Evolutionary conservation across 176 grass and related monocot species (phyloP), one percentile per base, ranked within the genome.

Genomic region (Olyra latifolia): DNA sequence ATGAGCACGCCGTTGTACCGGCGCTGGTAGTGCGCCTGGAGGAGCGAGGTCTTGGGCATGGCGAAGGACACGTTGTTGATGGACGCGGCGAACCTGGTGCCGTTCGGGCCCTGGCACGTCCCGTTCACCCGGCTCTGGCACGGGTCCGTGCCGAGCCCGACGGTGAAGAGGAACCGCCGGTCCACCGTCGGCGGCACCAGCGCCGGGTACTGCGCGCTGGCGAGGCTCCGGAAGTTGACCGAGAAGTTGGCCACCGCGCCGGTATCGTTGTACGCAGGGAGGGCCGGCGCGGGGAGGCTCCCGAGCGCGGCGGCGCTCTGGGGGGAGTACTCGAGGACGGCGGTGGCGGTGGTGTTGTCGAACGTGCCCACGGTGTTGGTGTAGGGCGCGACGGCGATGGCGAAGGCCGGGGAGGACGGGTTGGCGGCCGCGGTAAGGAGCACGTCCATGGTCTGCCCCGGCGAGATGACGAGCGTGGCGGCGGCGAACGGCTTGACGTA

Each of bases 341-440:
- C 91, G 35, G 40, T 78, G 16, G 89, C 91, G 4, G 94, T 94
- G 62, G 91, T 84, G 85, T 97, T 97, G 89, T 97, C 94, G 83
- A 92, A 94, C 19, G 94, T 90, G 74, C 84, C 94, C 1, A 78
- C 13, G 0, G 79, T 86, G 57, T 84, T 87, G 54, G 67, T 86
- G 81, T 92, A 97, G 0, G 91, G 91, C 66, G 75, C 60, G 63
- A 79, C 80, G 63, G 79, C 78, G 61, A 97, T 92, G 79, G 87
- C 56, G 72, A 85, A 97, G 44, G 66, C 80, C 10, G 83, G 39
- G 23, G 71, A 16, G 3, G 76, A 22, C 0, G 84, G 80, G 8
- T 1, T 45, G 3, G 70, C 3, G 11, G 62, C 30, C 0, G 89
- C 68, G 60, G 73, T 84, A 74, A 97, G 87, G 65, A 97, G 91